Evolutionary conservation across 2,329 filamentous ascomycete genomes (phyloP), one percentile per base, ranked within the genome.

Genomic region (Alternaria solani): DNA sequence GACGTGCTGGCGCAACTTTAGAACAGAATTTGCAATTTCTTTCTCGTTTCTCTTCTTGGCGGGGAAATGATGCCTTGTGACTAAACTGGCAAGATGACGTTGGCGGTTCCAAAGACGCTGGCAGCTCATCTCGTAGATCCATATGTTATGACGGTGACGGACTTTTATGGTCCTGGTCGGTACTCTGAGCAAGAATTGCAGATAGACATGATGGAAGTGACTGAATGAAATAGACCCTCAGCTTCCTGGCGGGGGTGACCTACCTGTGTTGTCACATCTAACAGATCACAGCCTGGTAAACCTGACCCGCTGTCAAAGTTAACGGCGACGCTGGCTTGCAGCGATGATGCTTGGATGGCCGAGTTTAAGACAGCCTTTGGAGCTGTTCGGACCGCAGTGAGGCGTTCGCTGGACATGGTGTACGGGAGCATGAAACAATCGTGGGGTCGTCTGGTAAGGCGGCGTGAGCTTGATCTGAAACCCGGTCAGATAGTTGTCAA

Each of bases 11-110:
- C 46, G 46, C 18, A 49, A n/a, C 20, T 20, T 36, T 49, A 8
- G 20, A 26, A 36, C 30, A 36, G 32, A 26, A 44, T 52, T 26
- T 44, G 46, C 46, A 51, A 12, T 46, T 28, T 57, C 43, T 25
- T 51, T 57, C 46, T 52, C 47, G 30, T n/a, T 4, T n/a, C 7
- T 52, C 9, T 32, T 25, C 47, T 52, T 57, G 55, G 55, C 55
- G 38, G 38, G 30, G 14, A 26, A n/a, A 38, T 14, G 28, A 16
- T 36, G n/a, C 20, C 38, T 26, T n/a, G 20, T 38, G 32, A 49
- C 47, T 53, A 32, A 41, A 43, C 38, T 32, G 28, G 39, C 39
- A 36, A 44, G 30, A 46, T 57, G 20, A 51, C 18, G 8, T 41
- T 34, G 41, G 52, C 48, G 48, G 41, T 48, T 25, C n/a, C 30